Base-by-base conservation (phyloP, 768 basidiomycete genomes). In the Pluteus cervinus region DNA sequence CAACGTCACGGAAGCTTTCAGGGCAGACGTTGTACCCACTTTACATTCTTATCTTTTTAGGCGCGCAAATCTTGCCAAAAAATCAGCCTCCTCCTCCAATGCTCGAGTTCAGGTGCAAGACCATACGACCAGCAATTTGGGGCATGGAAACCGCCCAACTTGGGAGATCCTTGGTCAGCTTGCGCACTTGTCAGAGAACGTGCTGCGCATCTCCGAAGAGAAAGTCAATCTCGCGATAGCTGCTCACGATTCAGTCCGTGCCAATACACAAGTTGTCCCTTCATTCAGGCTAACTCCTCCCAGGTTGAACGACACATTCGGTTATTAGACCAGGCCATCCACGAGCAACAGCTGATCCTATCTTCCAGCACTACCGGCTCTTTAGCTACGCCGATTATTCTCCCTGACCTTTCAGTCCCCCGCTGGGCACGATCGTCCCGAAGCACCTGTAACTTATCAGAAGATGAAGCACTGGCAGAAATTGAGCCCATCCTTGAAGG, bases 271-370 rank as follows among this genome's bases (percentile, higher is more conserved):
- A 24, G 32, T 30, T 37, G 7, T 14, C 1, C 29, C 17, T 23
- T 24, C 1, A 29, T 44, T 40, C 11, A 31, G 26, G 34, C 40
- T 36, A 35, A 35, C 36, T 8, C 46, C 21, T 42, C 12, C 31
- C 39, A 91, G 88, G 73, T 89, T 9, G 83, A 89, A 45, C 71
- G 88, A 24, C 86, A 90, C 50, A 79, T 86, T 20, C 76, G 81
- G 16, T 68, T 85, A 26, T 63, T 92, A 16, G 86, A 91, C 46
- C 76, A 86, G 48, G 80, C 76, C 60, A 58, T 72, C 58, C 39
- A 58, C 33, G 67, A 69, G 40, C 64, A 68, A 44, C 60, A 66
- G 39, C 68, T 71, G 1, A 54, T 56, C 18, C 62, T 56, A 7
- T 55, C 68, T 20, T 56, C 75, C 21, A 59, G 61, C 24, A 47